Percentiles rank a stretch among this genome's conserved stretches.
phyloP scores from a whole-genome alignment of 768 basidiomycete species.

The Boletus subparvulus region DNA sequence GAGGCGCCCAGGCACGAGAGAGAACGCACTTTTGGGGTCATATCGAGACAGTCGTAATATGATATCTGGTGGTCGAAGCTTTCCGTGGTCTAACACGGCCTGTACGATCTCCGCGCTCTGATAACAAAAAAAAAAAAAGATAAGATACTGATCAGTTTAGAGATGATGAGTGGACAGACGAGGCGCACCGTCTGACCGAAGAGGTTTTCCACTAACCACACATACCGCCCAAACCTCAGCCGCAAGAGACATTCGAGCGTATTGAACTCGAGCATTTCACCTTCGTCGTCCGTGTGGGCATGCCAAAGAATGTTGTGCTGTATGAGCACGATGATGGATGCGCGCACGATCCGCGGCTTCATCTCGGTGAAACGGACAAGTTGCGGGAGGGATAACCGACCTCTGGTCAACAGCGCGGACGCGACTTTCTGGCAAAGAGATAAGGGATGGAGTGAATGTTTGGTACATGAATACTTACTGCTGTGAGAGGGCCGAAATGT shows the following conservation, averaged over 20 bases:
- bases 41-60: constrained; percentile 47
- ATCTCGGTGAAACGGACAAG: constrained; percentile 68
- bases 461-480: constrained; percentile 44
- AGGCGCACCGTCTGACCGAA: constrained; percentile 68
- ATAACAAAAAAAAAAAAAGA: not conserved
- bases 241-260: constrained; percentile 79
- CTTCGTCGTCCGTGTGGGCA: constrained; percentile 65
- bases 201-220: constrained; percentile 67
- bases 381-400: constrained; percentile 72
- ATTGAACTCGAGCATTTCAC: constrained; percentile 80
- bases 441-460: not conserved
- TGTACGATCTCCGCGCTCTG: constrained; percentile 79
- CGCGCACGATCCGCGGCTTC: constrained; percentile 65
- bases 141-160: not conserved
- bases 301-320: constrained; percentile 95
- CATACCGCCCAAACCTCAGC: constrained; percentile 79
- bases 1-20: constrained; percentile 10
- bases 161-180: not conserved
- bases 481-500: constrained; percentile 64
- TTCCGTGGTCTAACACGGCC: constrained; percentile 80
- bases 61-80: constrained; percentile 75
- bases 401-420: constrained; percentile 71
- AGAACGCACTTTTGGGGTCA: constrained; percentile 56
- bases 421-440: constrained; percentile 58
- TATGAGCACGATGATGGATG: constrained; percentile 72